A percentile compares a stretch with the other conserved stretches of the same genome.
These are phyloP conservation scores for Malania oleifera DNA, from an alignment of 164 flowering plant species.

Conservation along the genomic window DNA sequence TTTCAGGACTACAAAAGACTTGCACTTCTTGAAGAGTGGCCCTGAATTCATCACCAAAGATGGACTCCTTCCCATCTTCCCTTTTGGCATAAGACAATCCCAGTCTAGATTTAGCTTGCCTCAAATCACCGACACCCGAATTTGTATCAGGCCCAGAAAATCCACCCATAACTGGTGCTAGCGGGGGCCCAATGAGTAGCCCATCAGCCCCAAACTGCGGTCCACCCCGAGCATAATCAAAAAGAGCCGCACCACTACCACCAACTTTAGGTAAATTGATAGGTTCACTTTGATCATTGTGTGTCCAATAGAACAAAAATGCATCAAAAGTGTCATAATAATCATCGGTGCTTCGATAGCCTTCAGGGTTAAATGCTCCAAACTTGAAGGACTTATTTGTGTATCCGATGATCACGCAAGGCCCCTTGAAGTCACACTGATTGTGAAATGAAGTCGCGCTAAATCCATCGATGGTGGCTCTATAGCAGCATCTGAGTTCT, in stretches of 20 bases:
- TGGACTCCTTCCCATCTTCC: slow-evolving; percentile 78
- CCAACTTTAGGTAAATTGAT: slow-evolving; percentile 75
- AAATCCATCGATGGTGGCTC: slow-evolving; percentile 73
- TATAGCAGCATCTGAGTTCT: slow-evolving; percentile 89
- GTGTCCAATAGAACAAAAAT: slow-evolving; percentile 77
- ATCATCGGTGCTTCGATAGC: slow-evolving; percentile 82
- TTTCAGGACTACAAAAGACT: slow-evolving; percentile 85
- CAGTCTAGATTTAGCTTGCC: slow-evolving; percentile 81
- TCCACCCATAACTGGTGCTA: slow-evolving; percentile 88
- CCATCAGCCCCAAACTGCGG: slow-evolving; percentile 96
- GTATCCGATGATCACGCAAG: slow-evolving; percentile 84
- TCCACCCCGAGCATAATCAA: slow-evolving; percentile 91
- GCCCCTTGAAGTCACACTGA: slow-evolving; percentile 81
- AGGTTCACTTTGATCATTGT: slow-evolving; percentile 32
- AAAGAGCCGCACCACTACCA: slow-evolving; percentile 93
- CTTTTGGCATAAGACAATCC: slow-evolving; percentile 89
- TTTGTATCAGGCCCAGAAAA: slow-evolving; percentile 90
- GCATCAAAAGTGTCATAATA: slow-evolving; percentile 89
- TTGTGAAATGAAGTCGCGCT: slow-evolving; percentile 70
- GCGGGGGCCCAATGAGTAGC: slow-evolving; percentile 85
- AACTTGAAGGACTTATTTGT: slow-evolving; percentile 74
- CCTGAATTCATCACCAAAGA: slow-evolving; percentile 77
- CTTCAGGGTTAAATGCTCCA: slow-evolving; percentile 92
- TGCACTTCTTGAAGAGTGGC: slow-evolving; percentile 61
- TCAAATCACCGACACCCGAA: slow-evolving; percentile 75